phyloP scores from a whole-genome alignment of 495 filamentous ascomycete genomes.

The Trichoderma gamsii region DNA sequence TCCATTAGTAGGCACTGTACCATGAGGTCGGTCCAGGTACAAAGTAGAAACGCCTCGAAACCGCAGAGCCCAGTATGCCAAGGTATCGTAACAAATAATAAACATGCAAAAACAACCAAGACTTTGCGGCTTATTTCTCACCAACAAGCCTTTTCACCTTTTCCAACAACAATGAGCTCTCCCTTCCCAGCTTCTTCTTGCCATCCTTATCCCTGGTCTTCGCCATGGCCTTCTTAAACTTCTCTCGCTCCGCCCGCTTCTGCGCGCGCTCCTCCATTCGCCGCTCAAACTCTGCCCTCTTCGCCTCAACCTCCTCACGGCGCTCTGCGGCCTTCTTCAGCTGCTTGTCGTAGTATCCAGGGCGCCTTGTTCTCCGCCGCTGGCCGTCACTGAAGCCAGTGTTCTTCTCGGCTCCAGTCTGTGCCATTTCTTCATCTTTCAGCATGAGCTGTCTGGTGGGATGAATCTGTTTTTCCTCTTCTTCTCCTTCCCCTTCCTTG shows the following conservation, averaged over 20 bases:
- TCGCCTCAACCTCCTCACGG: constrained; percentile 57
- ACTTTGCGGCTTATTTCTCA: background rate
- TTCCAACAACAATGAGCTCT: constrained; percentile 77
- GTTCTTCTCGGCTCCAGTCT: constrained; percentile 21
- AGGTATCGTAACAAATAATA: background rate
- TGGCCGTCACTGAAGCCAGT: constrained; percentile 20
- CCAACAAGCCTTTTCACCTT: constrained; percentile 70
- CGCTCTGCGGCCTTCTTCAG: constrained; percentile 60
- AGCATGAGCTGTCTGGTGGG: constrained; percentile 63
- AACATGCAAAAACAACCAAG: background rate
- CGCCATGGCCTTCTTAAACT: constrained; percentile 60
- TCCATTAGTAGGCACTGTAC: background rate
- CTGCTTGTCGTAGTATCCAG: constrained; percentile 71
- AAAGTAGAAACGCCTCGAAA: background rate
- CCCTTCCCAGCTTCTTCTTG: constrained; percentile 74
- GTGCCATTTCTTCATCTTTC: constrained; percentile 17
- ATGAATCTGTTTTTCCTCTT: constrained; percentile 44
- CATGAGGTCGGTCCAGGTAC: background rate
- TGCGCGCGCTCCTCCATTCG: constrained; percentile 46
- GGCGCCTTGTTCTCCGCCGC: constrained; percentile 44
- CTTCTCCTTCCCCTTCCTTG: constrained; percentile 9
- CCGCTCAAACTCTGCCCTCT: constrained; percentile 50
- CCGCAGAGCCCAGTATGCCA: background rate
- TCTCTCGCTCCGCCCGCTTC: constrained; percentile 56
- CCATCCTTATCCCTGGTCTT: constrained; percentile 72